A percentile compares a stretch with the other conserved stretches of the same genome.
Evolutionary conservation across 345 rosid genomes (phyloP).

Genomic region (Sonneratia alba): DNA sequence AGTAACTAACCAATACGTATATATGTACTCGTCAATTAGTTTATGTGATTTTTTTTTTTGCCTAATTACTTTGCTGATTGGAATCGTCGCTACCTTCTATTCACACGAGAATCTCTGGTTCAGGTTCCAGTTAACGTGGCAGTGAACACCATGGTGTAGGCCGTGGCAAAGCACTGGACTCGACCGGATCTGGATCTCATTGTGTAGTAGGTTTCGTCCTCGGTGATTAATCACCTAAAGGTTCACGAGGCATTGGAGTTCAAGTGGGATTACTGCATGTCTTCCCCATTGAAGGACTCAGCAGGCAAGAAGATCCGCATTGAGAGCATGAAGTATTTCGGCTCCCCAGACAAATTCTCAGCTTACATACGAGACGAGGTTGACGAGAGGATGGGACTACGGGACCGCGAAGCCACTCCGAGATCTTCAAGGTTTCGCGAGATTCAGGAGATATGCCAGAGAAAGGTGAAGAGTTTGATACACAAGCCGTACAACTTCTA

Average conservation of each 20-base stretch:
- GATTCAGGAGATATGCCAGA: too few relatives aligned
- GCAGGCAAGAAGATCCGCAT: constrained; percentile 12
- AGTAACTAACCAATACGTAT: neutral
- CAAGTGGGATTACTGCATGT: constrained; percentile 10
- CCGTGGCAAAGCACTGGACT: constrained; percentile 24
- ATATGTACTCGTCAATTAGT: too few relatives aligned
- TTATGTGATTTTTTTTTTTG: too few relatives aligned
- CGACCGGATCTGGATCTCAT: constrained; percentile 1
- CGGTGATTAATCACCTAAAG: constrained; percentile 13
- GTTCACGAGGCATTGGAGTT: neutral
- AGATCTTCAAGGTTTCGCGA: too few relatives aligned
- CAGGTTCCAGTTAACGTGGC: constrained; percentile 27
- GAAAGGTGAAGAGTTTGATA: too few relatives aligned
- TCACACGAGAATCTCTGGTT: neutral
- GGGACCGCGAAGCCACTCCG: neutral
- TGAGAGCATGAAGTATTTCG: constrained; percentile 7
- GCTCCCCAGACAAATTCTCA: constrained; percentile 10
- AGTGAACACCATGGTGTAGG: constrained; percentile 16
- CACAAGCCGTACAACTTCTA: too few relatives aligned
- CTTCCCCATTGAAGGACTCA: constrained; percentile 8
- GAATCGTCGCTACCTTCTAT: neutral
- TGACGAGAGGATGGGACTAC: neutral
- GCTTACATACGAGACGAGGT: constrained; percentile 5
- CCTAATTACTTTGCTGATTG: neutral
- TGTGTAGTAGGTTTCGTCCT: constrained; percentile 19